Base-by-base conservation (phyloP, 306 rosid species). In the Crotalaria pallida region DNA sequence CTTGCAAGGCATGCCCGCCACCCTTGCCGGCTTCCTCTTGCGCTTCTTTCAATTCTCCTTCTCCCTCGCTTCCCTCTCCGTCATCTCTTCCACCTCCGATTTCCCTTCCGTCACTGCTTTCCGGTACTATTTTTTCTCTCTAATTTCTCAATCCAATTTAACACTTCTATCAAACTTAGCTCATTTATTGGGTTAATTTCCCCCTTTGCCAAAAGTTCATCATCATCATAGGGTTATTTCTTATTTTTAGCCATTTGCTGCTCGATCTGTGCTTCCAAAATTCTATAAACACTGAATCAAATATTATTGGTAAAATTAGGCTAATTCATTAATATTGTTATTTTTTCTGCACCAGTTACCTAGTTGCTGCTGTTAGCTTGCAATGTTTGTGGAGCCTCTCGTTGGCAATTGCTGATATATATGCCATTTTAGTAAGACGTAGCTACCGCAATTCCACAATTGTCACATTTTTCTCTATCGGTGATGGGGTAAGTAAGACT, bases 401-500 rank as follows among this genome's bases (percentile, higher is more conserved):
- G 48, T 82, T 87, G 57, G 87, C 69, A 63, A 55, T 84, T 49
- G 59, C 83, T 67, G 91, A 84, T 72, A 2, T 79, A 50, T 84
- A 84, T 72, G 91, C 91, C 59, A 79, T 87, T 79, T 74, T 82
- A 68, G 91, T 87, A 5, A 78, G 51, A 69, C 88, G 88, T 50
- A 75, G 82, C 71, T 79, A 79, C 78, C 76, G 87, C 7, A 84
- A 87, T 62, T 36, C 73, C 26, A 79, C 26, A 71, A 26, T 84
- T 48, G 76, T 82, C 69, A 60, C 80, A 49, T 40, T 87, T 55
- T 84, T 87, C 79, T 82, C 88, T 45, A 65, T 87, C 5, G 91
- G 91, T 26, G 91, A 87, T 55, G 87, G 87, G 81, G 91, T 87
- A 82, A 79, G 91, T 87, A 82, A 79, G 87, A 59, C 47, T 31